These are phyloP conservation scores for Furcasterigmium sp. DNA, from an alignment of 2,329 filamentous ascomycete species.

Conservation along the genomic window DNA sequence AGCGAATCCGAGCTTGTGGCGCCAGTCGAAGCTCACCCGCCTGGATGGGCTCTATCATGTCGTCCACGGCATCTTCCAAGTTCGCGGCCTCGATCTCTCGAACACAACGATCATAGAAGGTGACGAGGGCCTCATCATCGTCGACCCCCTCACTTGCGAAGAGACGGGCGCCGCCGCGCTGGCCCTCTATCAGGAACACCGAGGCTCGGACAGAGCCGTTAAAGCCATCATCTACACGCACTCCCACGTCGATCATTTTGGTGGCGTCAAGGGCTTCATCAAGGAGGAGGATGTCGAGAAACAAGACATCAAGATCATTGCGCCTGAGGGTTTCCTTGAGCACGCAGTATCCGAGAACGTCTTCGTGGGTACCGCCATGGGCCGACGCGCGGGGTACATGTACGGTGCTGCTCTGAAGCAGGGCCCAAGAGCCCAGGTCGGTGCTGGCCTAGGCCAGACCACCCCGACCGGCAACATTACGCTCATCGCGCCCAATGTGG, in stretches of 20 bases:
- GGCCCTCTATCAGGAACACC: conserved; percentile 23
- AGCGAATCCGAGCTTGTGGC: conserved; percentile 11
- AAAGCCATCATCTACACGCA: conserved; percentile 34
- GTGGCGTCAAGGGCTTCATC: conserved; percentile 19
- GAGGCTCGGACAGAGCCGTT: conserved; percentile 15
- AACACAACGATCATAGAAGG: conserved; percentile 34
- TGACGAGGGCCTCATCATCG: conserved; percentile 27
- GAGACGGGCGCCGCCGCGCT: conserved; percentile 28
- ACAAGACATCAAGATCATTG: conserved; percentile 19
- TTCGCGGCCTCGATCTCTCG: conserved; percentile 32
- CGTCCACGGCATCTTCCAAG: conserved; percentile 28
- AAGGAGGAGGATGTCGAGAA: conserved; percentile 10
- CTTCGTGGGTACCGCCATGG: conserved; percentile 30
- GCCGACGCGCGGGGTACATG: conserved; percentile 30
- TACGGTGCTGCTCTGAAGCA: conserved; percentile 26
- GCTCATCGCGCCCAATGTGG: conserved; percentile 26
- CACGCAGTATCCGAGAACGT: conserved; percentile 31
- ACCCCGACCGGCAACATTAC: conserved; percentile 23
- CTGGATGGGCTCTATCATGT: conserved; percentile 26
- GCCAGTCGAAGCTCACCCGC: conserved; percentile 10
- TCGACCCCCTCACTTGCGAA: conserved; percentile 29
- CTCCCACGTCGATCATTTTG: conserved; percentile 32
- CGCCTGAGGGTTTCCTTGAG: conserved; percentile 32
- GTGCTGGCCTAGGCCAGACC: conserved; percentile 27
- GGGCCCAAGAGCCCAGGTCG: conserved; percentile 26